phyloP scores from a whole-genome alignment of 345 rosid species.

The Litchi chinensis region DNA sequence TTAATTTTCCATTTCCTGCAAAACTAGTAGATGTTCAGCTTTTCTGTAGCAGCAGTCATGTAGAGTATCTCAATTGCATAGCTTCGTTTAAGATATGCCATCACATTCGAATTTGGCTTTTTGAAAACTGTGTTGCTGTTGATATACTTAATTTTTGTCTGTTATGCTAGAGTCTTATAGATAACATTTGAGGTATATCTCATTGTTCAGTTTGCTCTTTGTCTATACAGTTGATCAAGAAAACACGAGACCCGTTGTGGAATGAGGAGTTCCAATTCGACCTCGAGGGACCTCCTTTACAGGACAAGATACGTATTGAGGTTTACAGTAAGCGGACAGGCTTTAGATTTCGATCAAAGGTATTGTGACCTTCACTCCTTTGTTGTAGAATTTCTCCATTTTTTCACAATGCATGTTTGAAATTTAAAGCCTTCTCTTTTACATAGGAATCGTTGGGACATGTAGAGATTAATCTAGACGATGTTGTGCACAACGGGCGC shows the following conservation, averaged over 20 bases:
- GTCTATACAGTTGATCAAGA: slow-evolving; percentile 49
- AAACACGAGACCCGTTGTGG: slow-evolving; percentile 67
- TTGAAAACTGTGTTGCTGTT: not conserved
- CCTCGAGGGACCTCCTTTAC: slow-evolving; percentile 66
- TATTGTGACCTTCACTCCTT: slow-evolving; percentile 14
- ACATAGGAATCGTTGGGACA: slow-evolving; percentile 71
- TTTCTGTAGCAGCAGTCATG: not conserved
- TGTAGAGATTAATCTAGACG: slow-evolving; percentile 66
- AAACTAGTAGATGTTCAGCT: not conserved
- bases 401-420: not conserved
- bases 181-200: not conserved
- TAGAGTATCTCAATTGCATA: not conserved
- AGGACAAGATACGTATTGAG: slow-evolving; percentile 60
- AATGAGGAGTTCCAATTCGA: slow-evolving; percentile 67
- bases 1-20: too few species aligned
- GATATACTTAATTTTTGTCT: not conserved
- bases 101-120: not conserved
- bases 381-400: not conserved
- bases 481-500: slow-evolving; percentile 77
- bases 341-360: slow-evolving; percentile 62
- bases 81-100: not conserved
- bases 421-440: not conserved
- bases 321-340: slow-evolving; percentile 61
- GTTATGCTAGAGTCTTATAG: not conserved
- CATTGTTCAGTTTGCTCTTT: not conserved